Conservation (phyloP, 2,329 filamentous ascomycete genomes). For the Zasmidium citrigriseum region DNA sequence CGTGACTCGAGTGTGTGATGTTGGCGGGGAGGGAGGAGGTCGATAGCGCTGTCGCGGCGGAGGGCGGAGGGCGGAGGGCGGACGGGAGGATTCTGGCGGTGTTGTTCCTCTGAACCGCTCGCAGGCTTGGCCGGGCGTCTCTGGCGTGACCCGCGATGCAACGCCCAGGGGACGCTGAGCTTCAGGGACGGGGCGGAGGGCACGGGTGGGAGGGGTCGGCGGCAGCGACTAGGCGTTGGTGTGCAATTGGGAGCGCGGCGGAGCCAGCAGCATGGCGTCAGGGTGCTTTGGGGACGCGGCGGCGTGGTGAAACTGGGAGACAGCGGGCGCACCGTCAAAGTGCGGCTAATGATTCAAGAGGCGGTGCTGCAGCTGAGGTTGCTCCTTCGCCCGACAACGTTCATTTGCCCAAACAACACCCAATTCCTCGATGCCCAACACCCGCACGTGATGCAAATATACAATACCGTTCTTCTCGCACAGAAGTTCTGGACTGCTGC, state of each 20-base stretch:
- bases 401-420: not conserved
- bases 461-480: too few relatives aligned
- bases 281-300: too few relatives aligned
- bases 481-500: too few relatives aligned
- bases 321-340: too few relatives aligned
- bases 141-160: not conserved
- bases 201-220: not conserved
- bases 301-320: too few relatives aligned
- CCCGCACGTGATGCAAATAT: not conserved
- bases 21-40: not conserved
- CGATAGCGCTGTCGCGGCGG: not conserved
- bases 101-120: not conserved
- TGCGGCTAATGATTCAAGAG: not conserved
- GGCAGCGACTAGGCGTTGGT: not conserved
- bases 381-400: not conserved
- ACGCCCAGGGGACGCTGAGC: not conserved
- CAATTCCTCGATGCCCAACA: not conserved
- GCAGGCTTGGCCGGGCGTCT: not conserved
- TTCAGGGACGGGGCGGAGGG: not conserved
- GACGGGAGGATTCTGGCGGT: not conserved
- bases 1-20: conserved; percentile 6
- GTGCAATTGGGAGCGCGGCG: not conserved
- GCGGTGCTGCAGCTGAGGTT: not conserved
- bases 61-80: not conserved
- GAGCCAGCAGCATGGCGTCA: not conserved